phyloP scores from a whole-genome alignment of 345 rosid species.

The Noccaea caerulescens region DNA sequence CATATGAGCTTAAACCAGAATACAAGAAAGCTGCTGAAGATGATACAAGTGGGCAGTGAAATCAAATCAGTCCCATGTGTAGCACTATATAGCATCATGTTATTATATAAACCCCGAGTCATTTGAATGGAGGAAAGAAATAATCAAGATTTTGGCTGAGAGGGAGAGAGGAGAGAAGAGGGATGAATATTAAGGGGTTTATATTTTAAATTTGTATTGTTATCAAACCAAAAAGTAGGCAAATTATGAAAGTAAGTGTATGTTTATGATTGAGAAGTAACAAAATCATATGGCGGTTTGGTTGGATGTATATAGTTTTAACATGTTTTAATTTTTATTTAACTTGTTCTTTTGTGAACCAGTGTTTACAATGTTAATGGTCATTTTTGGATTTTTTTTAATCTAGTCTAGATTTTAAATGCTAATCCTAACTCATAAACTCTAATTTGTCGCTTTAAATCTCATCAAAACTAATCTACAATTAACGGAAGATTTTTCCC shows the following conservation, averaged over 20 bases:
- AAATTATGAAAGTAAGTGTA: slow-evolving; percentile 8
- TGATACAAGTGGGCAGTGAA: slow-evolving; percentile 65
- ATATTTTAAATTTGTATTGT: slow-evolving; percentile 5
- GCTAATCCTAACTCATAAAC: too few species aligned
- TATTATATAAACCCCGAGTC: slow-evolving; percentile 13
- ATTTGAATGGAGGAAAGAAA: not conserved
- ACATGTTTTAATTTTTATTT: too few species aligned
- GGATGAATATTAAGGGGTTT: not conserved
- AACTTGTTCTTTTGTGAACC: not conserved
- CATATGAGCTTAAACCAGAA: slow-evolving; percentile 96
- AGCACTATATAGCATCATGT: slow-evolving; percentile 1
- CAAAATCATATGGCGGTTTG: slow-evolving; percentile 6
- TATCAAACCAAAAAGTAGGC: not conserved
- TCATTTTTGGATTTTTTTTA: too few species aligned
- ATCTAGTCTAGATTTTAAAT: too few species aligned
- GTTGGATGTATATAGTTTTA: slow-evolving; percentile 7
- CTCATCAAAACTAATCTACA: too few species aligned
- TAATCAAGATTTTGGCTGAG: not conserved
- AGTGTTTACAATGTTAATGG: too few species aligned
- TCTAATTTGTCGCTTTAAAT: too few species aligned
- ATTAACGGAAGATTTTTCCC: too few species aligned
- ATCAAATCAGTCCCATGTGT: not conserved
- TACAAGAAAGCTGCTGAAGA: slow-evolving; percentile 85
- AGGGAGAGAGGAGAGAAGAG: not conserved
- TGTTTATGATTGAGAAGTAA: not conserved